phyloP scores from a whole-genome alignment of 2,329 filamentous ascomycete genomes.

The Lomentospora prolificans region DNA sequence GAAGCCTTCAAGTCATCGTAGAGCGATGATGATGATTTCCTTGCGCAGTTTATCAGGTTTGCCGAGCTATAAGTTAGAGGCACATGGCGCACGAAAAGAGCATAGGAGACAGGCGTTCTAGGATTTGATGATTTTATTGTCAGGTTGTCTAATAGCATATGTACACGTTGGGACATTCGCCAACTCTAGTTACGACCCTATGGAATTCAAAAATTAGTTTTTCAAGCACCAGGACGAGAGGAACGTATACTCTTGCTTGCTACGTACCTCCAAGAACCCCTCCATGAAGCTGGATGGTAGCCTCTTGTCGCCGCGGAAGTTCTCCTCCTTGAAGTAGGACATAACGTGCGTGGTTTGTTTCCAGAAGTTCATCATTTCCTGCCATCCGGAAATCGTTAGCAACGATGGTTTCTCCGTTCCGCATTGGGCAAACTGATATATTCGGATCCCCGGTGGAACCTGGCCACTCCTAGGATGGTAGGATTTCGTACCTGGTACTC shows the following conservation, averaged over 20 bases:
- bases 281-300: constrained; percentile 86
- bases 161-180: constrained; percentile 1
- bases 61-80: not conserved
- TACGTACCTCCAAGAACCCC: constrained; percentile 82
- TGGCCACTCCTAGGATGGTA: no score
- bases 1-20: constrained; percentile 5
- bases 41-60: not conserved
- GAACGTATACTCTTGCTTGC: not conserved
- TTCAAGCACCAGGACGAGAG: not conserved
- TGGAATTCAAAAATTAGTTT: constrained; percentile 5
- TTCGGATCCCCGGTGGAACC: no score
- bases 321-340: constrained; percentile 89
- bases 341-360: constrained; percentile 93
- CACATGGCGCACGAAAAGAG: not conserved
- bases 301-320: constrained; percentile 62
- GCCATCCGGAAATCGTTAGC: constrained; percentile 9
- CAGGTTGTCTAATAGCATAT: constrained; percentile 7
- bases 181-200: constrained; percentile 47
- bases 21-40: not conserved
- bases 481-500: constrained; percentile 95
- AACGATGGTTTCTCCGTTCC: no score
- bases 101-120: constrained; percentile 6
- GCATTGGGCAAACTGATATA: no score
- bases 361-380: constrained; percentile 99
- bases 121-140: not conserved